Conservation (phyloP, 2,329 filamentous ascomycete species). For the Pestalotiopsis sp. region DNA sequence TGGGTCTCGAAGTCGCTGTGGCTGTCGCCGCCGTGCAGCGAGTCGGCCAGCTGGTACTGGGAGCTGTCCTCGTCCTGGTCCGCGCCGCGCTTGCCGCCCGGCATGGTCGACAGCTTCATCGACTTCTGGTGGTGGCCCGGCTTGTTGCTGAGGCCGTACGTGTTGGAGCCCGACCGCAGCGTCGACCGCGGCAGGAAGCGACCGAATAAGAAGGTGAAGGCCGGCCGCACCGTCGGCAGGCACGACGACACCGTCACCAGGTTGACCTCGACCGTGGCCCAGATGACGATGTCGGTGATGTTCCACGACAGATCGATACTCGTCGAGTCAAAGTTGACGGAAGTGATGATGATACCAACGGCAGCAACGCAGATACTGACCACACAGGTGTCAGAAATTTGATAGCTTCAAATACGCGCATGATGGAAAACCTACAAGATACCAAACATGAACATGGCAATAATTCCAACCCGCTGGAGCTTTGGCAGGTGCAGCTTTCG, state of each 20-base stretch:
- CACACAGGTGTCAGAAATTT: neutral
- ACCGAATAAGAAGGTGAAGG: conserved; percentile 1
- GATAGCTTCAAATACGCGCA: neutral
- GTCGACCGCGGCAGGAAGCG: conserved; percentile 4
- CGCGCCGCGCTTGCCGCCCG: neutral
- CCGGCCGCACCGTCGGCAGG: conserved; percentile 1
- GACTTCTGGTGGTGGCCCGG: neutral
- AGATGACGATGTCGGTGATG: conserved; percentile 4
- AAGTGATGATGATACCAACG: conserved; percentile 4
- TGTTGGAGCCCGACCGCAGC: conserved; percentile 1
- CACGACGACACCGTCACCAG: neutral
- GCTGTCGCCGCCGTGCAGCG: neutral
- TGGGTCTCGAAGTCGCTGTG: conserved; percentile 7
- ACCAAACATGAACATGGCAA: conserved; percentile 12
- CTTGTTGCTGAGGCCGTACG: conserved; percentile 2
- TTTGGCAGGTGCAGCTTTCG: conserved; percentile 14
- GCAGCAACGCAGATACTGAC: conserved; percentile 7
- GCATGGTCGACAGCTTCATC: conserved; percentile 8
- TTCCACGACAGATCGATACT: conserved; percentile 5
- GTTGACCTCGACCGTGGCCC: conserved; percentile 10
- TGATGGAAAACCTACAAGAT: conserved; percentile 1
- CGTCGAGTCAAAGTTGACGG: conserved; percentile 2
- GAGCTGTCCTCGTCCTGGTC: conserved; percentile 1
- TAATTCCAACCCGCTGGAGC: conserved; percentile 1
- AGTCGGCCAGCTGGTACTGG: neutral